Evolutionary conservation across 1,284 basidiomycete species (phyloP).

Genomic region (Apiotrichum mycotoxinovorans): DNA sequence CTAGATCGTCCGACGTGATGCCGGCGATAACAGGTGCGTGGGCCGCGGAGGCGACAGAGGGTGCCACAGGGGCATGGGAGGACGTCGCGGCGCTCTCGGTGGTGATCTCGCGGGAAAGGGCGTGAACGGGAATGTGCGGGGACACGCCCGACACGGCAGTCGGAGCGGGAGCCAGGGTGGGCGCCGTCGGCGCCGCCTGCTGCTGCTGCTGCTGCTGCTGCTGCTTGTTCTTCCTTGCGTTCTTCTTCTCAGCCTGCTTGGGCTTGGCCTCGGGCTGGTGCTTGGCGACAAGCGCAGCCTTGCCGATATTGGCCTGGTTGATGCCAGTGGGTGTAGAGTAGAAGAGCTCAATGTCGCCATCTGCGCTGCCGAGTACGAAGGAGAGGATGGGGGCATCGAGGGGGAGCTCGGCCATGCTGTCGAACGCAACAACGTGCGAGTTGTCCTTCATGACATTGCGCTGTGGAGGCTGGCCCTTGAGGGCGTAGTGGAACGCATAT

Average conservation of each 20-base stretch:
- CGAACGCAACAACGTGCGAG: constrained; percentile 23
- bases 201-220: neutral
- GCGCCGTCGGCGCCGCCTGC: neutral
- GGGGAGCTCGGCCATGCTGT: constrained; percentile 32
- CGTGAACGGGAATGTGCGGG: neutral
- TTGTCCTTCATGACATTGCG: constrained; percentile 17
- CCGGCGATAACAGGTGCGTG: neutral
- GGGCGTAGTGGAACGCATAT: constrained; percentile 37
- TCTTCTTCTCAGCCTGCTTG: constrained; percentile 8
- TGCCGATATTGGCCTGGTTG: constrained; percentile 26
- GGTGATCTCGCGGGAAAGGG: neutral
- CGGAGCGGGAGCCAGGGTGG: neutral
- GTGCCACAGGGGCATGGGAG: neutral
- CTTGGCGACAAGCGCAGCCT: neutral
- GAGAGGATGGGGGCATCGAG: constrained; percentile 28
- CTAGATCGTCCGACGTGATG: constrained; percentile 12
- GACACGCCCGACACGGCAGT: neutral
- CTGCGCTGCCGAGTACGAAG: constrained; percentile 19
- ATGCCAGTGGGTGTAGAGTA: constrained; percentile 34
- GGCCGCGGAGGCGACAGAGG: neutral
- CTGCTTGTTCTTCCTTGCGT: constrained; percentile 6
- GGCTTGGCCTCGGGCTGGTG: neutral
- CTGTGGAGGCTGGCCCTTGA: constrained; percentile 37
- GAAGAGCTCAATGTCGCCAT: constrained; percentile 29
- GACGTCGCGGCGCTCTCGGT: neutral